phyloP scores from a whole-genome alignment of 202 grass and related monocot genomes.

The Zizania palustris region DNA sequence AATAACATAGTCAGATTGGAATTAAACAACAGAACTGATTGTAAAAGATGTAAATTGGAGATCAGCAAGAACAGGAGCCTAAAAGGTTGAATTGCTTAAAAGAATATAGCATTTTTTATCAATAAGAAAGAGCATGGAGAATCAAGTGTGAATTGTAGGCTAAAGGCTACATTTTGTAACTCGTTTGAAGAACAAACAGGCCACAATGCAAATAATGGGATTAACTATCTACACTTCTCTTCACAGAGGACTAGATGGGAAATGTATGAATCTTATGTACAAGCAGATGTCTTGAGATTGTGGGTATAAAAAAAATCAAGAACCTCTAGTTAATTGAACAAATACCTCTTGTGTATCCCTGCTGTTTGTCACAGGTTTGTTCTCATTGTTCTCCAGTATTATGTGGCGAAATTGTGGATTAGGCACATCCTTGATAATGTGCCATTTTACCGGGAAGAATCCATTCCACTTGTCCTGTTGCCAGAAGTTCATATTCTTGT shows the following conservation, averaged over 20 bases:
- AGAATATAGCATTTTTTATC: conserved; percentile 18
- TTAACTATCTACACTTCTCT: conserved; percentile 10
- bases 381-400: conserved; percentile 97
- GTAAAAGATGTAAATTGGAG: conserved; percentile 15
- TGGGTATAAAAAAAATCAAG: conserved; percentile 8
- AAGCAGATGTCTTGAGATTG: conserved; percentile 24
- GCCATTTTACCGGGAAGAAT: conserved; percentile 91
- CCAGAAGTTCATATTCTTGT: conserved; percentile 90
- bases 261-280: conserved; percentile 14
- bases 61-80: conserved; percentile 19
- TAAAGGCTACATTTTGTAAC: background rate
- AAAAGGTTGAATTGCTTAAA: background rate
- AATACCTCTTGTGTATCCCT: conserved; percentile 93
- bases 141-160: conserved; percentile 22
- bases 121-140: conserved; percentile 23
- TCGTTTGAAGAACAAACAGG: conserved; percentile 26
- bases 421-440: conserved; percentile 93
- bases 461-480: conserved; percentile 98
- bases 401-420: conserved; percentile 94
- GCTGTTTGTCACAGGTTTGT: conserved; percentile 91
- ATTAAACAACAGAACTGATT: conserved; percentile 21
- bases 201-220: background rate
- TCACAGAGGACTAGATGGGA: conserved; percentile 1
- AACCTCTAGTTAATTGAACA: conserved; percentile 23
- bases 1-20: conserved; percentile 16